Conservation (phyloP, 2,329 filamentous ascomycete species). For the Aureobasidium leucospermi region DNA sequence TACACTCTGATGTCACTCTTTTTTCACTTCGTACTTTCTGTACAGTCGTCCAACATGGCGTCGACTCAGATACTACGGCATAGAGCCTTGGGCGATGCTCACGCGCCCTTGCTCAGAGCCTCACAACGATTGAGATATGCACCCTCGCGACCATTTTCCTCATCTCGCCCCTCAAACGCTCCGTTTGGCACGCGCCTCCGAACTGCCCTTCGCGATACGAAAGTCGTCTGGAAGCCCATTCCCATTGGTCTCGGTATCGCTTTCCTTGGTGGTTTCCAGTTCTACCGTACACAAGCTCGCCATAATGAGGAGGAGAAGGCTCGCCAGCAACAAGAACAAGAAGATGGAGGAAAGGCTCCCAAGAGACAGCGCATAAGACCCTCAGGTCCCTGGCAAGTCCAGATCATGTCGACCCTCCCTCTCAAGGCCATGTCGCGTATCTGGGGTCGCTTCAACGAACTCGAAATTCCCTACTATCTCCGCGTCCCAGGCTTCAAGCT, state of each 20-base stretch:
- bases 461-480: constrained; percentile 79
- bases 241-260: constrained; percentile 78
- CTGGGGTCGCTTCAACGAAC: constrained; percentile 88
- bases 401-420: constrained; percentile 87
- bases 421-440: constrained; percentile 82
- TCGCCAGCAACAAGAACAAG: constrained; percentile 27
- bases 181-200: constrained; percentile 52
- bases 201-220: constrained; percentile 54
- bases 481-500: constrained; percentile 86
- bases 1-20: not conserved
- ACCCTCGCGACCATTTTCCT: constrained; percentile 10
- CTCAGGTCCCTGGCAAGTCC: constrained; percentile 73
- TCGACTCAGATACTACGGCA: constrained; percentile 1
- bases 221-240: constrained; percentile 83
- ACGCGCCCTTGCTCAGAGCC: not conserved
- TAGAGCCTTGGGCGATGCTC: not conserved
- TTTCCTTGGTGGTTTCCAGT: constrained; percentile 74
- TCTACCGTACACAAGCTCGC: constrained; percentile 63
- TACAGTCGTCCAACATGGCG: not conserved
- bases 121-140: not conserved
- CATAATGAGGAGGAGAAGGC: constrained; percentile 44
- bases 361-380: constrained; percentile 61
- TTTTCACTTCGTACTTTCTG: not conserved
- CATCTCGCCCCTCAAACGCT: constrained; percentile 30
- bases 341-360: constrained; percentile 43